Evolutionary conservation across 2,329 filamentous ascomycete species (phyloP).

Genomic region (Trichoderma gracile): DNA sequence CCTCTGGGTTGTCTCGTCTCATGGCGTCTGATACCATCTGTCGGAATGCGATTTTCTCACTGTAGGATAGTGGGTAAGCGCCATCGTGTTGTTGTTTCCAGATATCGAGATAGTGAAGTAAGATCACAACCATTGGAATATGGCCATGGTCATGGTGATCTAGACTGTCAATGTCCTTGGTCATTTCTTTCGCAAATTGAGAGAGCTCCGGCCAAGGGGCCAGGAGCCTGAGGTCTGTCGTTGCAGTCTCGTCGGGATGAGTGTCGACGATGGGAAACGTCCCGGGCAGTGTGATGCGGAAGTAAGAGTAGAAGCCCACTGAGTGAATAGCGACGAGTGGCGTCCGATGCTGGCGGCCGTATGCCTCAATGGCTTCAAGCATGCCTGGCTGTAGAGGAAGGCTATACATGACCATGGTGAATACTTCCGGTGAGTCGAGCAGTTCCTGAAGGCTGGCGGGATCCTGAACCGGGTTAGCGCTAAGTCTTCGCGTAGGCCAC

Average conservation of each 20-base stretch:
- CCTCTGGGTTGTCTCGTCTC: slow-evolving; percentile 73
- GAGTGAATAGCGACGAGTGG: slow-evolving; percentile 83
- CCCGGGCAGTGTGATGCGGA: slow-evolving; percentile 75
- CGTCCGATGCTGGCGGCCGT: slow-evolving; percentile 58
- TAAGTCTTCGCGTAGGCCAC: slow-evolving; percentile 13
- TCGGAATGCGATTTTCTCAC: slow-evolving; percentile 83
- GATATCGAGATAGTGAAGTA: slow-evolving; percentile 76
- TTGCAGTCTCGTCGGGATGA: slow-evolving; percentile 84
- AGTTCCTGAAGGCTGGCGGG: slow-evolving; percentile 42
- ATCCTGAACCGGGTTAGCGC: slow-evolving; percentile 30
- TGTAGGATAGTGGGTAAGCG: slow-evolving; percentile 69
- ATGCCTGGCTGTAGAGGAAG: slow-evolving; percentile 50
- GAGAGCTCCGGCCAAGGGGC: slow-evolving; percentile 82
- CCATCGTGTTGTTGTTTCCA: slow-evolving; percentile 76
- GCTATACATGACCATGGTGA: slow-evolving; percentile 58
- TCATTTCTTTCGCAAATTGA: slow-evolving; percentile 66
- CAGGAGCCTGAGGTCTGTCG: slow-evolving; percentile 79
- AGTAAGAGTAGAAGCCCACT: slow-evolving; percentile 88
- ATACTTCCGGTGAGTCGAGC: slow-evolving; percentile 44
- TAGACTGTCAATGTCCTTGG: slow-evolving; percentile 67
- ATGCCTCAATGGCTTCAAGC: slow-evolving; percentile 48
- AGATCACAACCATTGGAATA: slow-evolving; percentile 79
- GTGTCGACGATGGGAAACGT: slow-evolving; percentile 93
- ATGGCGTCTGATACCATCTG: slow-evolving; percentile 66
- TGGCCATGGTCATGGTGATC: slow-evolving; percentile 85